Conservation (phyloP, 2,329 filamentous ascomycete species). For the Cladophialophora bantiana region DNA sequence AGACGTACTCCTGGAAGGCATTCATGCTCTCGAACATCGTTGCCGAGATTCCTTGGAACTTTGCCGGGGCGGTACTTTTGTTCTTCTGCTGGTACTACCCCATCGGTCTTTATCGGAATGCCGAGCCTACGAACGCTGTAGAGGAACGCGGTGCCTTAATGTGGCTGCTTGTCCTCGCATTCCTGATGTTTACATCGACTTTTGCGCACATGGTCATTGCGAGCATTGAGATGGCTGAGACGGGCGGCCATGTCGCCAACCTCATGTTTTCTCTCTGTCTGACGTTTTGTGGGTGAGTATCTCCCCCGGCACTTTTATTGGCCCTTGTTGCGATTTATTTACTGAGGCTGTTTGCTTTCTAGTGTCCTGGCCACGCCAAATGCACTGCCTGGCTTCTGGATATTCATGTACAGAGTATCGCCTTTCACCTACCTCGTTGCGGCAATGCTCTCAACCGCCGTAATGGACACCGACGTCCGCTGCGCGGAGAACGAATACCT, state of each 20-base stretch:
- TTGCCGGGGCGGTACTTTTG: conserved; percentile 67
- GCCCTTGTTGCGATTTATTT: no score
- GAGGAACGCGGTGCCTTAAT: conserved; percentile 68
- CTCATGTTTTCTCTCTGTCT: conserved; percentile 65
- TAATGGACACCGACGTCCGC: conserved; percentile 69
- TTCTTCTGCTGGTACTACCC: conserved; percentile 74
- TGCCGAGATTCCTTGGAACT: conserved; percentile 73
- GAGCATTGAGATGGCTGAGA: conserved; percentile 72
- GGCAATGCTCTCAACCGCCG: conserved; percentile 72
- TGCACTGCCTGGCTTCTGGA: conserved; percentile 74
- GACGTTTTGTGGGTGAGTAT: conserved; percentile 59
- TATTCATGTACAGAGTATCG: conserved; percentile 77
- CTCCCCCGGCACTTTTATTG: no score
- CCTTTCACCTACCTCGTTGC: conserved; percentile 83
- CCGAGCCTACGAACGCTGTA: conserved; percentile 48
- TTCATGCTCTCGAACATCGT: conserved; percentile 75
- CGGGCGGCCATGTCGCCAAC: conserved; percentile 68
- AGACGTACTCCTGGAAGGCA: conserved; percentile 76
- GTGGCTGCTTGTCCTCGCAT: conserved; percentile 68
- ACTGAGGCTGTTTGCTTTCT: no score
- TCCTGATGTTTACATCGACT: conserved; percentile 74
- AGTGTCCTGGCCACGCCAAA: conserved; percentile 64
- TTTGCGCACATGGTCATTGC: conserved; percentile 78
- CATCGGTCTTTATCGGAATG: conserved; percentile 56
- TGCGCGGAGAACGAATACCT: conserved; percentile 76